These are phyloP conservation scores for Knoxia roxburghii DNA, from an alignment of 257 asterid genomes.

Conservation along the genomic window DNA sequence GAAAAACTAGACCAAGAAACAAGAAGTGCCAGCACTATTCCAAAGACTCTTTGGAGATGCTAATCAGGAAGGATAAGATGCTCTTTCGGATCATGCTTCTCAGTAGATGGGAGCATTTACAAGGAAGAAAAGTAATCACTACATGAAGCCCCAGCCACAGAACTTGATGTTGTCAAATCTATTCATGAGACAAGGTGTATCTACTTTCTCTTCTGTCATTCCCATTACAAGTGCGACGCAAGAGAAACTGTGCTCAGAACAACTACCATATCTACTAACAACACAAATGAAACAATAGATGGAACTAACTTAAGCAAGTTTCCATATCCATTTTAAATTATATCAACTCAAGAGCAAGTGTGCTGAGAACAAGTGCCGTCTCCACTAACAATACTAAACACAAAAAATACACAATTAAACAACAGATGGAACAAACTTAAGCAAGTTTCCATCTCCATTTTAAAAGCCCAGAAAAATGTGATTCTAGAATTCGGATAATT, in stretches of 20 bases:
- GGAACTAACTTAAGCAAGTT: too few relatives aligned
- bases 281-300: too few relatives aligned
- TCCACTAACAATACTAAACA: background rate
- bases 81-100: background rate
- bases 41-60: background rate
- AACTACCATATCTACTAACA: too few relatives aligned
- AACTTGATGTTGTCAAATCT: background rate
- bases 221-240: background rate
- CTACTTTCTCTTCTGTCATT: background rate
- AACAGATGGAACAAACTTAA: background rate
- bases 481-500: too few relatives aligned
- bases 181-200: background rate
- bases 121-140: background rate
- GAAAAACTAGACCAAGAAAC: background rate
- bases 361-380: background rate
- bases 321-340: too few relatives aligned
- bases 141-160: background rate
- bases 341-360: too few relatives aligned
- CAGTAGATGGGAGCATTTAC: background rate
- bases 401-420: background rate
- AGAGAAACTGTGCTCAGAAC: too few relatives aligned
- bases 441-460: background rate
- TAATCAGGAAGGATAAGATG: background rate
- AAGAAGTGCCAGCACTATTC: background rate
- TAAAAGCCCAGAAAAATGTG: background rate